Evolutionary conservation across 2,329 filamentous ascomycete genomes (phyloP).

Genomic region (Metarhizium album): DNA sequence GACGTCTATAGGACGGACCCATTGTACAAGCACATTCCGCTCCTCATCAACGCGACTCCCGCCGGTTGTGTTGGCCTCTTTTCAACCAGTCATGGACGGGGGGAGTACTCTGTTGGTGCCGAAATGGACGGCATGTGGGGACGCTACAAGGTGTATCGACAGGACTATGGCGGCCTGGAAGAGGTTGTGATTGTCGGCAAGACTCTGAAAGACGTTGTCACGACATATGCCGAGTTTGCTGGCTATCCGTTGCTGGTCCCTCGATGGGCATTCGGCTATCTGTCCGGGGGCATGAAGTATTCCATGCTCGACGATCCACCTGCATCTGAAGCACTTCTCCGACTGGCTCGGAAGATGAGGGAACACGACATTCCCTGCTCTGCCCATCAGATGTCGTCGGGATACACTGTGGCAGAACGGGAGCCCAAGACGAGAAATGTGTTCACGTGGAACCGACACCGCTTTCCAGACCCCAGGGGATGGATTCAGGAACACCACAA

Average conservation of each 20-base stretch:
- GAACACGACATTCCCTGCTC: constrained; percentile 59
- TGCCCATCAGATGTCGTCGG: constrained; percentile 62
- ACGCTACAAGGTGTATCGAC: constrained; percentile 61
- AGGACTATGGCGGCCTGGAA: constrained; percentile 61
- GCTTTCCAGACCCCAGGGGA: constrained; percentile 56
- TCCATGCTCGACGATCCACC: constrained; percentile 38
- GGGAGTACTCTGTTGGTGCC: constrained; percentile 54
- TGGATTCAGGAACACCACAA: constrained; percentile 53
- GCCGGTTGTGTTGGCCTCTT: constrained; percentile 56
- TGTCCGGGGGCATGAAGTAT: constrained; percentile 53
- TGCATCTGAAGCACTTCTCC: constrained; percentile 47
- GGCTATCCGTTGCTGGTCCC: constrained; percentile 59
- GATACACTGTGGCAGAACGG: constrained; percentile 57
- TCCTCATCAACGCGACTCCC: constrained; percentile 57
- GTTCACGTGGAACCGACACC: constrained; percentile 53
- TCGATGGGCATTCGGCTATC: constrained; percentile 62
- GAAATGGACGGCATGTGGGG: constrained; percentile 72
- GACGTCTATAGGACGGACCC: constrained; percentile 61
- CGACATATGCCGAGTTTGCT: constrained; percentile 54
- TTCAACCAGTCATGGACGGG: constrained; percentile 54
- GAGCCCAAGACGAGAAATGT: constrained; percentile 44
- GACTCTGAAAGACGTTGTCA: constrained; percentile 55
- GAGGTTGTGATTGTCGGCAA: constrained; percentile 58
- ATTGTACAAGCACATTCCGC: constrained; percentile 65
- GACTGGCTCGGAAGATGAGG: constrained; percentile 50